Evolutionary conservation across 495 filamentous ascomycete genomes (phyloP), one percentile per base, ranked within the genome.

Genomic region (Annulohypoxylon stygium): DNA sequence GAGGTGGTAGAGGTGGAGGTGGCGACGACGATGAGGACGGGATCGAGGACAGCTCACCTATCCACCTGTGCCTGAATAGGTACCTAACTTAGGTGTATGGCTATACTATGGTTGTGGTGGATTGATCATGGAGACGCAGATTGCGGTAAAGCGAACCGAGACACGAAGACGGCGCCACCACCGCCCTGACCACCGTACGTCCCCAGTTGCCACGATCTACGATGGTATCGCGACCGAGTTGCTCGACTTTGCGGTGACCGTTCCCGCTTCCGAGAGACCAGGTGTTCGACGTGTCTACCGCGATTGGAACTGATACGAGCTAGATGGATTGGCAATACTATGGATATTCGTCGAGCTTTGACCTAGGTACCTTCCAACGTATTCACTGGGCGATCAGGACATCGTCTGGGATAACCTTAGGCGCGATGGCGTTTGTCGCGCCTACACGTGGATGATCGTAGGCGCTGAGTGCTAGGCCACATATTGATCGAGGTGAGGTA

Each of bases 11-110:
- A 1, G 30, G 30, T 30, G 30, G 30, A 30, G 30, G 30, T 30
- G 30, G 30, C 39, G 39, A 43, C 3, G 37, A 37, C 25, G 36
- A 45, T 39, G 48, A 53, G 37, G 36, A 23, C 25, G 25, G 36
- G 25, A 62, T 55, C 34, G 37, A 12, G 2, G 18, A 43, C 50
- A 25, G 48, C 47, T 51, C 33, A 9, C 25, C n/a, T 69, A 14
- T n/a, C 23, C 23, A 30, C 57, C 37, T 54, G 30, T 2, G 30
- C 30, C 30, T 7, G 30, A 20, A 14, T 33, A 7, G 20, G 51
- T n/a, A 26, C 30, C 12, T 7, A 34, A 26, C 12, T 8, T 34
- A 55, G 51, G 33, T 37, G 53, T 4, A 57, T n/a, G 9, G 33
- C 25, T 54, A 20, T 26, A 25, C 39, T 43, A 36, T 2, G 51